phyloP scores from a whole-genome alignment of 345 rosid species.

The Rhizophora mangle region DNA sequence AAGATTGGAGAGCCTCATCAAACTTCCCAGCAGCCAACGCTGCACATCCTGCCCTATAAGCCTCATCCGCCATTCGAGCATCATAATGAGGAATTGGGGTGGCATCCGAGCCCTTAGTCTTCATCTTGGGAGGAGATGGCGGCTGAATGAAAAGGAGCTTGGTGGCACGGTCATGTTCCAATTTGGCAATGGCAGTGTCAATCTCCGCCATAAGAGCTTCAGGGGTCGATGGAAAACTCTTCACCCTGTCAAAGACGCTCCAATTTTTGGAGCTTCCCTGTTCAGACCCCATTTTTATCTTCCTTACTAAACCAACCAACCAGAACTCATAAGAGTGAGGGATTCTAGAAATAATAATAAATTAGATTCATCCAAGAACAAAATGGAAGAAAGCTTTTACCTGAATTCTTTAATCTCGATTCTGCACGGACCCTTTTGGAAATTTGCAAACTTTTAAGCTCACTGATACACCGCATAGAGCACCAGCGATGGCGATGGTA shows the following conservation, averaged over 20 bases:
- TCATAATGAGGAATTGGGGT: slow-evolving; percentile 33
- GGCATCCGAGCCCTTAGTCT: slow-evolving; percentile 16
- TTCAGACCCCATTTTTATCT: slow-evolving; percentile 38
- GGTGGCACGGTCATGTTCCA: slow-evolving; percentile 50
- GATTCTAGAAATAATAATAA: too few species aligned
- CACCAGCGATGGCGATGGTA: too few species aligned
- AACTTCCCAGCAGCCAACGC: slow-evolving; percentile 57
- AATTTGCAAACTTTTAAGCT: too few species aligned
- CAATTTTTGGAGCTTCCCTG: slow-evolving; percentile 27
- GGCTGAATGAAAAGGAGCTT: slow-evolving; percentile 32
- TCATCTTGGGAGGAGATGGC: slow-evolving; percentile 26
- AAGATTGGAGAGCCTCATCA: slow-evolving; percentile 56
- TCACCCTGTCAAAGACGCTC: slow-evolving; percentile 50
- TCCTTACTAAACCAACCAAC: too few species aligned
- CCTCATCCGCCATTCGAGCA: slow-evolving; percentile 53
- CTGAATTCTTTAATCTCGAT: too few species aligned
- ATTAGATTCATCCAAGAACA: too few species aligned
- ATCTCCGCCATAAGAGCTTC: slow-evolving; percentile 66
- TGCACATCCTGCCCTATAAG: slow-evolving; percentile 61
- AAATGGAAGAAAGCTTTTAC: too few species aligned
- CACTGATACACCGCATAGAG: too few species aligned
- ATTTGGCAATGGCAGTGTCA: slow-evolving; percentile 45
- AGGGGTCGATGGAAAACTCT: slow-evolving; percentile 43
- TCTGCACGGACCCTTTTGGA: too few species aligned
- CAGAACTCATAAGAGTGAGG: too few species aligned